Percentiles rank a stretch among this genome's conserved stretches.
phyloP scores from a whole-genome alignment of 306 rosid genomes.

The Oxytropis ochrocephala region DNA sequence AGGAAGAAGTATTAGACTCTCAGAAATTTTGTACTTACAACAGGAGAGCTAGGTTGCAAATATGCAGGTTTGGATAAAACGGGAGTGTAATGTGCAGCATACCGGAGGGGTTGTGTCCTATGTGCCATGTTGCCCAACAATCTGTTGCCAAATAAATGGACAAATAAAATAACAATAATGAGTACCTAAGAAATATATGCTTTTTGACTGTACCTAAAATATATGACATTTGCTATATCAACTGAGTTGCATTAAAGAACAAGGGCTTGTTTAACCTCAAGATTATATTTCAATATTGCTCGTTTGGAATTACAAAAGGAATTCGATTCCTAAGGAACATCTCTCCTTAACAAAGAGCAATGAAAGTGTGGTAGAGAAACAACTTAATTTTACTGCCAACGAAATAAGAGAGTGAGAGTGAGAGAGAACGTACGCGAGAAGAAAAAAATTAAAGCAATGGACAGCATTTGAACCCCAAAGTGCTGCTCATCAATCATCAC shows the following conservation, averaged over 20 bases:
- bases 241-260: conserved; percentile 48
- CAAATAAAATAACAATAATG: conserved; percentile 9
- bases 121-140: conserved; percentile 64
- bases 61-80: conserved; percentile 61
- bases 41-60: conserved; percentile 56
- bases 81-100: conserved; percentile 55
- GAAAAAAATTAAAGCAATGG: too few relatives aligned
- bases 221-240: conserved; percentile 30
- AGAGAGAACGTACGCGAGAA: too few relatives aligned
- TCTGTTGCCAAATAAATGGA: conserved; percentile 34
- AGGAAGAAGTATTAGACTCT: not conserved
- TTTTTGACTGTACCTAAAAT: not conserved
- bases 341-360: conserved; percentile 33
- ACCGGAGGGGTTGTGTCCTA: conserved; percentile 58
- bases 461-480: too few relatives aligned
- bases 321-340: conserved; percentile 46
- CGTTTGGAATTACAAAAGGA: conserved; percentile 95
- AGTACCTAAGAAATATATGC: not conserved
- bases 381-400: too few relatives aligned
- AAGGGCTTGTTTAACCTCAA: conserved; percentile 87
- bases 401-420: too few relatives aligned
- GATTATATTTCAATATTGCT: conserved; percentile 94
- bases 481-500: too few relatives aligned
- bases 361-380: conserved; percentile 22
- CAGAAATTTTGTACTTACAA: conserved; percentile 49